A percentile compares a stretch with the other conserved stretches of the same genome.
Conservation (phyloP, 108 stramenopile genomes). For the Nitzschia putrida region DNA sequence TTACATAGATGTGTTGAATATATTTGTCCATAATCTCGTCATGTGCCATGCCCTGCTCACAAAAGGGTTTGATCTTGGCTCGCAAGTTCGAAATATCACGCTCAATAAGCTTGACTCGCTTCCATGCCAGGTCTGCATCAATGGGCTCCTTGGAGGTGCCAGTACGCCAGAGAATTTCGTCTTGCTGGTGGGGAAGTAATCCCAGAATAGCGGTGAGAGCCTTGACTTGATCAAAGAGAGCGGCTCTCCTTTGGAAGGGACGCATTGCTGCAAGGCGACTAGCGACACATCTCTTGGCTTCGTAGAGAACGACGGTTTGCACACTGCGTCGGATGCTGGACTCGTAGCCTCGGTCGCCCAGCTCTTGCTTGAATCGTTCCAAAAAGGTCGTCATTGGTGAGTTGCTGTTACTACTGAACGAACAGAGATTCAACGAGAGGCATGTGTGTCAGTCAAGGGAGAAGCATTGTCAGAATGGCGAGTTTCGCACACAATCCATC, state of each 20-base stretch:
- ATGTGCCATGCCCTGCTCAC: slow-evolving; percentile 33
- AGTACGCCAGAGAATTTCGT: slow-evolving; percentile 69
- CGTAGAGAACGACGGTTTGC: slow-evolving; percentile 55
- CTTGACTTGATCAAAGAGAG: slow-evolving; percentile 50
- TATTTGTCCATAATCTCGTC: slow-evolving; percentile 40
- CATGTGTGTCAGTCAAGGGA: no score
- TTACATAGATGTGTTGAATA: slow-evolving; percentile 36
- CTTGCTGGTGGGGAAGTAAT: slow-evolving; percentile 40
- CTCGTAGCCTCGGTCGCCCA: slow-evolving; percentile 38
- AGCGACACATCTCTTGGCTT: slow-evolving; percentile 47
- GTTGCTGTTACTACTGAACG: not conserved
- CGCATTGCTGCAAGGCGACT: slow-evolving; percentile 28
- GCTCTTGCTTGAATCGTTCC: slow-evolving; percentile 25
- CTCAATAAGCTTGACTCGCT: slow-evolving; percentile 41
- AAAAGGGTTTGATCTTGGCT: slow-evolving; percentile 32
- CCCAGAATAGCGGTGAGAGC: slow-evolving; percentile 38
- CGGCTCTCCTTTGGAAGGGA: slow-evolving; percentile 65
- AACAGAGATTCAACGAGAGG: no score
- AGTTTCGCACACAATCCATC: no score
- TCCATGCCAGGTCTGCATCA: slow-evolving; percentile 52
- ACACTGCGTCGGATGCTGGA: slow-evolving; percentile 41
- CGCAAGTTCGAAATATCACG: slow-evolving; percentile 42
- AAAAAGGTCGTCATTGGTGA: slow-evolving; percentile 23
- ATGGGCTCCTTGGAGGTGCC: slow-evolving; percentile 49
- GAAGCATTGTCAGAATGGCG: no score